Conservation (phyloP, 2,329 filamentous ascomycete genomes). For the Emergomyces orientalis region DNA sequence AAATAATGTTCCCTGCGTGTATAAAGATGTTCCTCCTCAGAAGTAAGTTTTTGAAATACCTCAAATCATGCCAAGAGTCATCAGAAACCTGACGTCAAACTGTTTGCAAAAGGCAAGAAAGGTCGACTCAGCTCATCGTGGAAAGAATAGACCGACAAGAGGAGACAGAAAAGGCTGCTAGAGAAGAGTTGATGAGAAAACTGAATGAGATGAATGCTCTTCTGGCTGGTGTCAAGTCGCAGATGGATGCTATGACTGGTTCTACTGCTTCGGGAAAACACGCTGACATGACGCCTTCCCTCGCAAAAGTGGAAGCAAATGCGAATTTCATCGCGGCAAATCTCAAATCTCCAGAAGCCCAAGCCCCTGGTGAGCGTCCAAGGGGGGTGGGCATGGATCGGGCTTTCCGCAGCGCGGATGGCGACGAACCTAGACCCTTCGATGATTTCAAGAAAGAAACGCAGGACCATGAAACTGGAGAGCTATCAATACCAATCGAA, state of each 20-base stretch:
- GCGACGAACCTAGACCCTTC: not conserved
- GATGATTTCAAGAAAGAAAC: slow-evolving; percentile 23
- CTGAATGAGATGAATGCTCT: slow-evolving; percentile 7
- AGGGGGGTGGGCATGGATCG: not conserved
- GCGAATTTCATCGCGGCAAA: not conserved
- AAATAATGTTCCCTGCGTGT: slow-evolving; percentile 73
- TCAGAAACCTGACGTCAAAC: not conserved
- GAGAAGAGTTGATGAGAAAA: not conserved
- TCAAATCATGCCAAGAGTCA: not conserved
- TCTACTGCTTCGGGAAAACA: slow-evolving; percentile 4
- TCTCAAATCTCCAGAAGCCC: not conserved
- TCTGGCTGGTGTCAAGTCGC: slow-evolving; percentile 5
- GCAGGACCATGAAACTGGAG: slow-evolving; percentile 43
- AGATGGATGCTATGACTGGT: not conserved
- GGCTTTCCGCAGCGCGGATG: not conserved
- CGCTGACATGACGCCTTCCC: not conserved
- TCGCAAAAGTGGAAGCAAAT: not conserved
- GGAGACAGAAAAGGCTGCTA: slow-evolving; percentile 15
- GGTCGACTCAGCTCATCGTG: slow-evolving; percentile 31
- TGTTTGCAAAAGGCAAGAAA: slow-evolving; percentile 29
- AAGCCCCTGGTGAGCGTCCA: not conserved
- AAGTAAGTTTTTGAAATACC: slow-evolving; percentile 52
- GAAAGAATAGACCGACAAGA: slow-evolving; percentile 28
- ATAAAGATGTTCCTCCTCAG: slow-evolving; percentile 82
- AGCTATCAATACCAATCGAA: slow-evolving; percentile 67